phyloP scores from a whole-genome alignment of 495 filamentous ascomycete species.

The Neurospora intermedia region DNA sequence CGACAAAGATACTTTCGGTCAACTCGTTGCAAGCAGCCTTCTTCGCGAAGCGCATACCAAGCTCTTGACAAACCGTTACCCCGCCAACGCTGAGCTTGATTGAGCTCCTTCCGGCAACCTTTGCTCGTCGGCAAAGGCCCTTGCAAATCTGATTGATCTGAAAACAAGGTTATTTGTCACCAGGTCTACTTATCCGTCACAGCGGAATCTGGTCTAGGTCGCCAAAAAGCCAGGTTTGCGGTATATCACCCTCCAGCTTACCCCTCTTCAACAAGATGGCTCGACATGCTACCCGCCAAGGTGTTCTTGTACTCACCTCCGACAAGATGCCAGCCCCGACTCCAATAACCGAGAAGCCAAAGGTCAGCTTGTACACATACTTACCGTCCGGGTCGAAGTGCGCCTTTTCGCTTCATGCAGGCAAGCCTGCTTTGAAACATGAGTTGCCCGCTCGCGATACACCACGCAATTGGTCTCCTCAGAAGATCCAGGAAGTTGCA shows the following conservation, averaged over 20 bases:
- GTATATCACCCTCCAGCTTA: neutral
- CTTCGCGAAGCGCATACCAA: neutral
- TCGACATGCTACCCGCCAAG: neutral
- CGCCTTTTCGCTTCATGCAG: slow-evolving; percentile 23
- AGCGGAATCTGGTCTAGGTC: neutral
- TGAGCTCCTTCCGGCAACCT: neutral
- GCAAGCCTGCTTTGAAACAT: slow-evolving; percentile 15
- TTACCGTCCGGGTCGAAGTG: slow-evolving; percentile 15
- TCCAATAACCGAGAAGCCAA: neutral
- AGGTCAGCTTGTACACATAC: slow-evolving; percentile 19
- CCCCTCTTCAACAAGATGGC: slow-evolving; percentile 1
- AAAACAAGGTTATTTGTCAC: neutral
- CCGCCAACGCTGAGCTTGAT: neutral
- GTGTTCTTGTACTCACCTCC: neutral
- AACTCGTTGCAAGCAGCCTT: neutral
- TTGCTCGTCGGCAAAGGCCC: neutral
- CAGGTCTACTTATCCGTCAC: neutral
- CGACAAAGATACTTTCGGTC: neutral
- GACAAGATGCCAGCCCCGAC: slow-evolving; percentile 2
- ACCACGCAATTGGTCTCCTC: slow-evolving; percentile 6
- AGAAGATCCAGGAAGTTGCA: slow-evolving; percentile 19
- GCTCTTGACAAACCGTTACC: neutral
- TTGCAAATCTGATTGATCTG: neutral
- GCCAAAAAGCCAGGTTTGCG: neutral
- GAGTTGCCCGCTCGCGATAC: slow-evolving; percentile 14